Percentiles rank a stretch among this genome's conserved stretches.
These are phyloP conservation scores for Hibiscus trionum DNA, from an alignment of 345 rosid genomes.

Conservation along the genomic window DNA sequence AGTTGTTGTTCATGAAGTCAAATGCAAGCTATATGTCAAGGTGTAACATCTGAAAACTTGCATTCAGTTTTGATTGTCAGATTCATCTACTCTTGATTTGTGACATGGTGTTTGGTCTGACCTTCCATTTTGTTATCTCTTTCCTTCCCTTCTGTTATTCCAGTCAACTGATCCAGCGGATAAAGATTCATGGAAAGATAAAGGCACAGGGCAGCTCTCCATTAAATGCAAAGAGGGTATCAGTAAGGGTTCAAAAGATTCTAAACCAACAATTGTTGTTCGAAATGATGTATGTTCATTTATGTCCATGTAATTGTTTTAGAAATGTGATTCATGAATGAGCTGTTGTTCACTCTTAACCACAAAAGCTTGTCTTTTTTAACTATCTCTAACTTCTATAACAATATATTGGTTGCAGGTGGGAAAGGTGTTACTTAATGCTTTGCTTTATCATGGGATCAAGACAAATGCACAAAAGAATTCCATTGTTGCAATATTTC, in stretches of 20 bases:
- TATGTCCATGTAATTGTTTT: not conserved
- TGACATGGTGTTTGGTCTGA: conserved; percentile 1
- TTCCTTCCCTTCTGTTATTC: conserved; percentile 16
- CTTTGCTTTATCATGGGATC: conserved; percentile 78
- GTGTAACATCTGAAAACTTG: conserved; percentile 26
- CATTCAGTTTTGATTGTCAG: not conserved
- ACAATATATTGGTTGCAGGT: conserved; percentile 38
- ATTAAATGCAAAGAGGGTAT: conserved; percentile 83
- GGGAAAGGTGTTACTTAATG: conserved; percentile 82
- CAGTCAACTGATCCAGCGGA: conserved; percentile 71
- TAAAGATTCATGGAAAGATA: conserved; percentile 88
- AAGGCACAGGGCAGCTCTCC: conserved; percentile 80
- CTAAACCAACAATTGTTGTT: conserved; percentile 73
- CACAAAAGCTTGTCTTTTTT: not conserved
- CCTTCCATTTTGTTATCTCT: not conserved
- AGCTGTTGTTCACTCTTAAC: not conserved
- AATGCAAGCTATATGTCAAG: conserved; percentile 94
- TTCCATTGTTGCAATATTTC: conserved; percentile 82
- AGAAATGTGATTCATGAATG: not conserved
- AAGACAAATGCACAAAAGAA: conserved; percentile 74
- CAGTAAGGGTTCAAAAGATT: conserved; percentile 78
- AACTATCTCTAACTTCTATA: conserved; percentile 1
- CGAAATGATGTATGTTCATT: conserved; percentile 69
- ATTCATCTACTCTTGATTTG: not conserved
- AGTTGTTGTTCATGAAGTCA: conserved; percentile 79